These are phyloP conservation scores for Pichia kudriavzevii DNA, from an alignment of 1,139 yeast genomes.

Conservation along the genomic window DNA sequence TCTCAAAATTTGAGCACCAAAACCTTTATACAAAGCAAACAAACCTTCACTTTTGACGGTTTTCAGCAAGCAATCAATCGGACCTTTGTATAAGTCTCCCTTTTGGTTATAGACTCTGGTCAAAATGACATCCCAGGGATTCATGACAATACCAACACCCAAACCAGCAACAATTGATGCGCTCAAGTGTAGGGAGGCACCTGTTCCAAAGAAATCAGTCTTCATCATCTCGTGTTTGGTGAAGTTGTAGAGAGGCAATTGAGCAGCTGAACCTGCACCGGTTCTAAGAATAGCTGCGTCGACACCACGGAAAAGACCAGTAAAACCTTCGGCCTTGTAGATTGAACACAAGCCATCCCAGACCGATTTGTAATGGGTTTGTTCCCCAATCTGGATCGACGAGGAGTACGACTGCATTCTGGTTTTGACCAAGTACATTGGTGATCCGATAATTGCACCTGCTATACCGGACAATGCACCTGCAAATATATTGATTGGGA, in stretches of 20 bases:
- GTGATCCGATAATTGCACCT: slow-evolving; percentile 88
- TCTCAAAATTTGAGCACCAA: slow-evolving; percentile 84
- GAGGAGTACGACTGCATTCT: slow-evolving; percentile 87
- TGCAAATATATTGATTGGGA: slow-evolving; percentile 63
- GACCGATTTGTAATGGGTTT: slow-evolving; percentile 71
- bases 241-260: slow-evolving; percentile 83
- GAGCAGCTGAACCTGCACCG: slow-evolving; percentile 93
- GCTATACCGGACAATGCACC: slow-evolving; percentile 83
- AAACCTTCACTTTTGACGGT: slow-evolving; percentile 81
- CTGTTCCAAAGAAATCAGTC: slow-evolving; percentile 47
- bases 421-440: slow-evolving; percentile 85
- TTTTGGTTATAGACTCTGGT: slow-evolving; percentile 94
- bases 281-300: slow-evolving; percentile 93
- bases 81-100: slow-evolving; percentile 79
- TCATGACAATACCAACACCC: slow-evolving; percentile 93
- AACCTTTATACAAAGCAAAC: slow-evolving; percentile 85
- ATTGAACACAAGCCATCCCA: slow-evolving; percentile 63
- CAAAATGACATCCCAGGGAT: slow-evolving; percentile 92
- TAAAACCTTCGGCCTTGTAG: slow-evolving; percentile 59
- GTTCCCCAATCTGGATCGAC: slow-evolving; percentile 73
- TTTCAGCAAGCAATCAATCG: slow-evolving; percentile 79
- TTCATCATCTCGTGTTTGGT: slow-evolving; percentile 53
- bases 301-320: slow-evolving; percentile 81
- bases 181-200: slow-evolving; percentile 63
- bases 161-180: slow-evolving; percentile 80